Base-by-base conservation (phyloP, 805 yeast genomes). In the Barnettozyma botsteinii region DNA sequence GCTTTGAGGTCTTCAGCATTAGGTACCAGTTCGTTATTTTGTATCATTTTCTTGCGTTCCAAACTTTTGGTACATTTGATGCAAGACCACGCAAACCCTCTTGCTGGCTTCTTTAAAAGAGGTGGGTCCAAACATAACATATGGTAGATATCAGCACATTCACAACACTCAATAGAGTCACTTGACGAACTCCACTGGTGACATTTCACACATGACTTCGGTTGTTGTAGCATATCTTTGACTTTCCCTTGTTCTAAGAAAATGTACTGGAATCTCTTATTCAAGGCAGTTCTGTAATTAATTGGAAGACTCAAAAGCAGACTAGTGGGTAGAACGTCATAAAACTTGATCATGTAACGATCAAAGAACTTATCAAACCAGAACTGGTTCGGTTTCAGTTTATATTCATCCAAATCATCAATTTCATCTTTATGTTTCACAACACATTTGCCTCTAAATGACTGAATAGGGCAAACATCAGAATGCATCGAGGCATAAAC, bases 51-150 rank as follows among this genome's bases (percentile, higher is more conserved):
- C 50, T 28, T 41, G 20, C 19, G 34, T 36, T 44, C 58, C n/a
- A 44, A 48, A 24, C 66, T 70, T 49, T 76, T 73, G n/a, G 81
- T 70, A 63, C 97, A 88, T 5, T 66, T 57, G 22, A 85, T 89
- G 66, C 97, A 88, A 20, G 86, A 73, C 96, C 96, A 89, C 8
- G 87, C 85, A 56, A 86, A 84, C 1, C 95, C 96, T 42, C 94
- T 65, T 32, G 85, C 79, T 1, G 96, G 96, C 53, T 85, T 85
- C 47, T 75, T 75, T 38, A 74, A 57, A 29, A 87, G 61, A 1
- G 96, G 96, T 1, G 96, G 96, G 45, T 82, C 85, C 35, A 88
- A 72, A 54, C 98, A 89, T 27, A 77, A 67, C 76, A 88, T 75
- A 62, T 89, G 98, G 49, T 79, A 86, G 43, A 67, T 67, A 14